Conservation (phyloP, 768 basidiomycete species). For the Sutorius australiensis region DNA sequence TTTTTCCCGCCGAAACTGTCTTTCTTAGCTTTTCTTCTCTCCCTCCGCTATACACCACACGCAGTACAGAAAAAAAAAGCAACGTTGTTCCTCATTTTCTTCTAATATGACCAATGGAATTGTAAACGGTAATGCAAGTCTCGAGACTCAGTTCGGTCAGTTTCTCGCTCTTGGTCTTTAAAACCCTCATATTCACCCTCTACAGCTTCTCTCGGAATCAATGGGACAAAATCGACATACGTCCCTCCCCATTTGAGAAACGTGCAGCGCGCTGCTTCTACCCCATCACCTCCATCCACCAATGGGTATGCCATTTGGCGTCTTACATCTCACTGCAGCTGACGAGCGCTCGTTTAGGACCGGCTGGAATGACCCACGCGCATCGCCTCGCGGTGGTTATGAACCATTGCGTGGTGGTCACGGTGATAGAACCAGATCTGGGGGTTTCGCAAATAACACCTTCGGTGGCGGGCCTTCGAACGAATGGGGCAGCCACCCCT, state of each 20-base stretch:
- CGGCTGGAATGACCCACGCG: slow-evolving; percentile 74
- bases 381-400: slow-evolving; percentile 55
- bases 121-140: slow-evolving; percentile 70
- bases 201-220: slow-evolving; percentile 72
- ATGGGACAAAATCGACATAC: slow-evolving; percentile 70
- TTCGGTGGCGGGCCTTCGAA: slow-evolving; percentile 25
- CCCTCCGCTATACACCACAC: slow-evolving; percentile 20
- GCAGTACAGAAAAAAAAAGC: slow-evolving; percentile 23
- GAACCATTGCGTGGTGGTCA: slow-evolving; percentile 41
- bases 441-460: slow-evolving; percentile 40
- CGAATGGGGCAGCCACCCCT: slow-evolving; percentile 43
- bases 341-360: slow-evolving; percentile 39
- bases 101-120: slow-evolving; percentile 89
- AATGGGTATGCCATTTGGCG: slow-evolving; percentile 49
- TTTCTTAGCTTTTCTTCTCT: slow-evolving; percentile 22
- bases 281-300: slow-evolving; percentile 32
- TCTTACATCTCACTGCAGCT: slow-evolving; percentile 15
- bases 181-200: slow-evolving; percentile 1
- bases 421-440: slow-evolving; percentile 34
- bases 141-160: slow-evolving; percentile 75
- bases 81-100: slow-evolving; percentile 30
- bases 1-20: slow-evolving; percentile 20
- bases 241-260: slow-evolving; percentile 86
- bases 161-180: slow-evolving; percentile 6
- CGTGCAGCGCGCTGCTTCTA: slow-evolving; percentile 79